These are phyloP conservation scores for Teratosphaeria epicoccoides DNA, from an alignment of 2,329 filamentous ascomycete genomes.

Conservation along the genomic window DNA sequence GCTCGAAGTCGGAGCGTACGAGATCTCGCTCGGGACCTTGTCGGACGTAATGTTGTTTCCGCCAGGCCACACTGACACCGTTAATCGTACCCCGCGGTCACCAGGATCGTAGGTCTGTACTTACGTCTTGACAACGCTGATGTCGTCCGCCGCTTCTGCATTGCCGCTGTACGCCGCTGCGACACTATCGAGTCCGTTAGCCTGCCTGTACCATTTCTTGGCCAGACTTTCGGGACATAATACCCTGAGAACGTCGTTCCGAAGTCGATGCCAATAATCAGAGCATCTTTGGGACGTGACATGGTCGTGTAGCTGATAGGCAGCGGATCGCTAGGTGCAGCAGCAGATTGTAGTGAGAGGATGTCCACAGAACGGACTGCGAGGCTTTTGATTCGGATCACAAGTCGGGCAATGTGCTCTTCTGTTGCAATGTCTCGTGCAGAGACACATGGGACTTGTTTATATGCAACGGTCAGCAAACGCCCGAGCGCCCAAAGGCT, in stretches of 20 bases:
- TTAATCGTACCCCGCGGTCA: neutral
- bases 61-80: slow-evolving; percentile 51
- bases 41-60: slow-evolving; percentile 73
- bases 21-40: slow-evolving; percentile 68
- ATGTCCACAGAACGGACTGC: no score
- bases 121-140: slow-evolving; percentile 62
- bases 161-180: slow-evolving; percentile 34
- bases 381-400: no score
- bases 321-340: no score
- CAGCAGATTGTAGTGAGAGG: no score
- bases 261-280: slow-evolving; percentile 70
- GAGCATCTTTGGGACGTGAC: slow-evolving; percentile 36
- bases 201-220: no score
- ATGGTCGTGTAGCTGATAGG: no score
- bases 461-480: no score
- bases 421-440: no score
- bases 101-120: neutral
- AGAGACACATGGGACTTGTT: no score
- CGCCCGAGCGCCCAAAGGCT: no score
- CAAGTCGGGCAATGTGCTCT: no score
- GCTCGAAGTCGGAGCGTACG: slow-evolving; percentile 30
- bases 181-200: slow-evolving; percentile 30
- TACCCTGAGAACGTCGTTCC: slow-evolving; percentile 64
- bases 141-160: slow-evolving; percentile 48
- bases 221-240: no score